Percentiles rank a stretch among this genome's conserved stretches.
Evolutionary conservation across 176 grass and related monocot genomes (phyloP).

Genomic region (Musa schizocarpa): DNA sequence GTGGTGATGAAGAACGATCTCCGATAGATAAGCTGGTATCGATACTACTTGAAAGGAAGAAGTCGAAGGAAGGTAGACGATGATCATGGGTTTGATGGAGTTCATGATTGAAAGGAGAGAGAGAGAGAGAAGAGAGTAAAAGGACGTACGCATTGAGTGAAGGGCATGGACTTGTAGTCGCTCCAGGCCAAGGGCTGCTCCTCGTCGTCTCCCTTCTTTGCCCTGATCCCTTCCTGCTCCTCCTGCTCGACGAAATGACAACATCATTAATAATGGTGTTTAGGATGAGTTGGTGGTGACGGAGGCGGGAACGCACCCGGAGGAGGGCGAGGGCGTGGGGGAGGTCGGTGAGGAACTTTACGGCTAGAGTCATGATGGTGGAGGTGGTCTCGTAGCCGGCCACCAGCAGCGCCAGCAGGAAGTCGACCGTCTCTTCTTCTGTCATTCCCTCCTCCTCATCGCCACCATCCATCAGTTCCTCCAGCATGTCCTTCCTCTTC

Average conservation of each 20-base stretch:
- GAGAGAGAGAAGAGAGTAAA: neutral
- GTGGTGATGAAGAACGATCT: too few relatives aligned
- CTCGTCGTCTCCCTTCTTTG: slow-evolving; percentile 29
- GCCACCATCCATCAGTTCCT: slow-evolving; percentile 61
- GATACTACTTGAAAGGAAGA: neutral
- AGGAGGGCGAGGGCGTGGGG: slow-evolving; percentile 54
- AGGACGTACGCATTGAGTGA: slow-evolving; percentile 81
- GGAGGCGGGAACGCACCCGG: slow-evolving; percentile 28
- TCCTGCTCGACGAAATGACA: slow-evolving; percentile 41
- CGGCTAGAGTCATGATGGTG: slow-evolving; percentile 82
- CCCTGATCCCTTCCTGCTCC: slow-evolving; percentile 75
- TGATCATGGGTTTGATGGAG: too few relatives aligned
- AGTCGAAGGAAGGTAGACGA: neutral
- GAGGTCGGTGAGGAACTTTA: slow-evolving; percentile 85
- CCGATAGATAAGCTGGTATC: too few relatives aligned
- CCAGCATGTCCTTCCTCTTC: slow-evolving; percentile 76
- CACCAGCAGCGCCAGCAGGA: slow-evolving; percentile 74
- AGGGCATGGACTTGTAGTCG: slow-evolving; percentile 98
- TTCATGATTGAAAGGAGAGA: neutral
- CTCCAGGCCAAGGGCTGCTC: slow-evolving; percentile 49
- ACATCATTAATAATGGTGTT: neutral
- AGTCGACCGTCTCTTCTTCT: slow-evolving; percentile 89
- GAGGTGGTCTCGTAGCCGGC: slow-evolving; percentile 91
- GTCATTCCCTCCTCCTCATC: slow-evolving; percentile 62
- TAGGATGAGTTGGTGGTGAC: neutral